Evolutionary conservation across 75 land plant genomes (phyloP).

Genomic region (Sequoiadendron giganteum): DNA sequence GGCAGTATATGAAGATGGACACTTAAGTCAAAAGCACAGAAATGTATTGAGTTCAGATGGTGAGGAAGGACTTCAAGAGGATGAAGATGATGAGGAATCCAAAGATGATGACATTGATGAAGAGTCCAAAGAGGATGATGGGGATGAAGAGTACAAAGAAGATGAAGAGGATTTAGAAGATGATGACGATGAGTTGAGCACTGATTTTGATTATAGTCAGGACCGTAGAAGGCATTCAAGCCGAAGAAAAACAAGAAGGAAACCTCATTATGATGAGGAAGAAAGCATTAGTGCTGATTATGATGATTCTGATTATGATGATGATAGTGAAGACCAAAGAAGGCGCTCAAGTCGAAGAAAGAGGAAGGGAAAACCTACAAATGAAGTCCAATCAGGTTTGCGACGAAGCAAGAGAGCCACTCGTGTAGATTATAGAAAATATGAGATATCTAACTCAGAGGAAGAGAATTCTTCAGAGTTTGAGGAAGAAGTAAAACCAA

Average conservation of each 20-base stretch:
- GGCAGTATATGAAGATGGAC: conserved; percentile 85
- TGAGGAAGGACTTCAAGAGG: background rate
- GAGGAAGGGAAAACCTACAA: conserved; percentile 49
- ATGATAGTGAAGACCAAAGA: background rate
- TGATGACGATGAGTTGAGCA: conserved; percentile 68
- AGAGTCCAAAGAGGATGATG: conserved; percentile 8
- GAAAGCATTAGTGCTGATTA: conserved; percentile 6
- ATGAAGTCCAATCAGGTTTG: conserved; percentile 58
- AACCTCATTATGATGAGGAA: background rate
- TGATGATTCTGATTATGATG: background rate
- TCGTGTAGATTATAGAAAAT: conserved; percentile 55
- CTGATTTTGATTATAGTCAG: conserved; percentile 32
- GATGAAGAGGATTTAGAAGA: conserved; percentile 67
- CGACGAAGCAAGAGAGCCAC: conserved; percentile 83
- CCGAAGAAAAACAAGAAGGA: conserved; percentile 27
- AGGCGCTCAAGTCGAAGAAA: background rate
- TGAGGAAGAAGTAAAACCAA: conserved; percentile 24
- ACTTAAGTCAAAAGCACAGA: conserved; percentile 35
- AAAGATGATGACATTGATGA: conserved; percentile 5
- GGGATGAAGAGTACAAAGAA: conserved; percentile 61
- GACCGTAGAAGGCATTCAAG: conserved; percentile 29
- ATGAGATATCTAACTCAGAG: conserved; percentile 76
- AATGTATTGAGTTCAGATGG: conserved; percentile 49
- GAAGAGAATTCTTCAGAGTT: conserved; percentile 25
- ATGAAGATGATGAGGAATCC: conserved; percentile 3